Evolutionary conservation across 1,284 basidiomycete genomes (phyloP).

Genomic region (Macrocystidia cucumis): DNA sequence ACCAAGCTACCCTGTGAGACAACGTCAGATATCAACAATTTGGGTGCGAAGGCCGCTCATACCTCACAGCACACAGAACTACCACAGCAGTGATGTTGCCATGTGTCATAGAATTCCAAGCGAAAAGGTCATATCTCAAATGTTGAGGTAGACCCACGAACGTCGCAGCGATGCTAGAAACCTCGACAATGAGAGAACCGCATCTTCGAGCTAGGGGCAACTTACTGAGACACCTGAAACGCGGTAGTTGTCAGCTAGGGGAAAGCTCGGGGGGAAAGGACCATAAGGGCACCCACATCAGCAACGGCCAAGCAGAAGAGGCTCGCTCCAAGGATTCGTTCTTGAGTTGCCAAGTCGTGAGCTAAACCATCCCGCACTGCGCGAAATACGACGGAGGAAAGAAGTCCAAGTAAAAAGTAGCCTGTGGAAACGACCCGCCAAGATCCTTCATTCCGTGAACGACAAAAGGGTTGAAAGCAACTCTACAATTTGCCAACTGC

Average conservation of each 20-base stretch:
- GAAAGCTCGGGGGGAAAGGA: constrained; percentile 3
- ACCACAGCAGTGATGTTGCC: constrained; percentile 65
- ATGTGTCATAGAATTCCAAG: constrained; percentile 69
- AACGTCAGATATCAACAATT: constrained; percentile 4
- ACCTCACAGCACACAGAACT: constrained; percentile 52
- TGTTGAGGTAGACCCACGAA: constrained; percentile 49
- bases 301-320: constrained; percentile 62
- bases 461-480: constrained; percentile 1
- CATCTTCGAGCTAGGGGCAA: constrained; percentile 6
- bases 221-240: constrained; percentile 44
- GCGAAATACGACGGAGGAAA: constrained; percentile 65
- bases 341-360: constrained; percentile 54
- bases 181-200: constrained; percentile 9
- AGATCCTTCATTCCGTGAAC: no score
- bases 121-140: constrained; percentile 38
- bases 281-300: constrained; percentile 55
- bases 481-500: constrained; percentile 66
- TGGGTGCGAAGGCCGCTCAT: constrained; percentile 8
- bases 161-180: constrained; percentile 46
- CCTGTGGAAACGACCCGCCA: constrained; percentile 28
- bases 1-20: constrained; percentile 61
- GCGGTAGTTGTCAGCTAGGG: background rate
- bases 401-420: constrained; percentile 59
- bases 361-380: constrained; percentile 58
- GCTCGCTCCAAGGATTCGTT: constrained; percentile 59